Percentiles rank a stretch among this genome's conserved stretches.
These are phyloP conservation scores for Wallacemonas sp. DNA, from an alignment of 208 protist species.

Conservation along the genomic window DNA sequence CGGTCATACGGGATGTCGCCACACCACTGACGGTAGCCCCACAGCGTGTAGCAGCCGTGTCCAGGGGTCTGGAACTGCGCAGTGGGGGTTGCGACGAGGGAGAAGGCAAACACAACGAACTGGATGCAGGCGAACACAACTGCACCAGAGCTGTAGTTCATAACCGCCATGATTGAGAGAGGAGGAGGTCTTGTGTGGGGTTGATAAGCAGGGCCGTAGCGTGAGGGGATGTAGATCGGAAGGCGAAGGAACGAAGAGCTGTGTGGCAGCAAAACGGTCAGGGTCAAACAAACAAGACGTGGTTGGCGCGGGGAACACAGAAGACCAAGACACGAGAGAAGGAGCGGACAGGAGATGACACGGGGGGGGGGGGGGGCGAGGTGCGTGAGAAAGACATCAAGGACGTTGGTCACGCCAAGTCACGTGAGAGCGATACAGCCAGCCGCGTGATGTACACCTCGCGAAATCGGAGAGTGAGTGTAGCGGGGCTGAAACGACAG, in stretches of 20 bases:
- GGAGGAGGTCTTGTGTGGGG: background rate
- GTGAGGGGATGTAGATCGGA: background rate
- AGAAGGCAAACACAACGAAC: constrained; percentile 19
- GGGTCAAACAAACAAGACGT: too few relatives aligned
- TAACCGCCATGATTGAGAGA: constrained; percentile 13
- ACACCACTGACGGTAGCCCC: constrained; percentile 24
- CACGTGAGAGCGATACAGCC: too few relatives aligned
- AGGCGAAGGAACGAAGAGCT: background rate
- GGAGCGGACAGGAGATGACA: background rate
- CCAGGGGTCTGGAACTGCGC: constrained; percentile 16
- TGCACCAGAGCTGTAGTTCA: constrained; percentile 19
- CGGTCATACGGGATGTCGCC: constrained; percentile 17
- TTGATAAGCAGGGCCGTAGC: background rate
- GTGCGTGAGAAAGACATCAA: background rate
- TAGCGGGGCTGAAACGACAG: too few relatives aligned
- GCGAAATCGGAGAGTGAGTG: too few relatives aligned
- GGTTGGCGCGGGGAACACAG: background rate
- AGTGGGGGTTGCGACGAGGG: constrained; percentile 20
- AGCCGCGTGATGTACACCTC: too few relatives aligned
- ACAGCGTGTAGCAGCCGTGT: constrained; percentile 28
- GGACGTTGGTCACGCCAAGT: too few relatives aligned
- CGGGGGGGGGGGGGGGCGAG: background rate
- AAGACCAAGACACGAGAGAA: constrained; percentile 1
- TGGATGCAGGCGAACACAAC: constrained; percentile 21
- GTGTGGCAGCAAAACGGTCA: background rate